Percentiles rank a stretch among this genome's conserved stretches.
Evolutionary conservation across 2,329 filamentous ascomycete species (phyloP).

Genomic region (Cladophialophora immunda): DNA sequence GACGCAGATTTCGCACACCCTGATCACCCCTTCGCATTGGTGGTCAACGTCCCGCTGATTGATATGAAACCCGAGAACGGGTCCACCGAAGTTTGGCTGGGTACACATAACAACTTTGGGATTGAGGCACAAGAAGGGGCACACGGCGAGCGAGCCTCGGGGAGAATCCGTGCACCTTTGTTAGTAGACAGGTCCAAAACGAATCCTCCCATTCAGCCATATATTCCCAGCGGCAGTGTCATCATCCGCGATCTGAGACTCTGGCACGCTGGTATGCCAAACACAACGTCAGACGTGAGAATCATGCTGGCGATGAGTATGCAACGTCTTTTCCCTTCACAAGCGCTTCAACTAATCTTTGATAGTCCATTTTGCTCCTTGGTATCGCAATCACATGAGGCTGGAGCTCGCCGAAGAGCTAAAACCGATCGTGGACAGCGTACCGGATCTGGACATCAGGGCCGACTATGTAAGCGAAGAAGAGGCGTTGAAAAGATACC

Average conservation of each 20-base stretch:
- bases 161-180: conserved; percentile 54
- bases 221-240: conserved; percentile 56
- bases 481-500: conserved; percentile 57
- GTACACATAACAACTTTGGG: conserved; percentile 56
- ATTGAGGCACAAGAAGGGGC: conserved; percentile 57
- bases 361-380: conserved; percentile 50
- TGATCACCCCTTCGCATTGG: conserved; percentile 62
- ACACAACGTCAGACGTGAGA: conserved; percentile 51
- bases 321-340: conserved; percentile 13
- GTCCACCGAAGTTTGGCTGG: conserved; percentile 68
- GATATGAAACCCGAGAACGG: conserved; percentile 62
- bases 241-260: conserved; percentile 58
- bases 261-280: conserved; percentile 63
- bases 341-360: background rate
- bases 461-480: conserved; percentile 59
- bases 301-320: conserved; percentile 55
- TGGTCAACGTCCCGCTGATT: conserved; percentile 63
- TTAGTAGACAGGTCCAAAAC: conserved; percentile 45
- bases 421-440: conserved; percentile 53
- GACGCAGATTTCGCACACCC: conserved; percentile 68
- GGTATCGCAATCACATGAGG: conserved; percentile 65
- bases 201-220: conserved; percentile 50
- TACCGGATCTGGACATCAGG: conserved; percentile 59
- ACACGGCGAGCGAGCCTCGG: conserved; percentile 63
- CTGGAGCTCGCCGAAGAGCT: conserved; percentile 64